These are phyloP conservation scores for Saccharomycopsis olivae DNA, from an alignment of 805 yeast species.

Conservation along the genomic window DNA sequence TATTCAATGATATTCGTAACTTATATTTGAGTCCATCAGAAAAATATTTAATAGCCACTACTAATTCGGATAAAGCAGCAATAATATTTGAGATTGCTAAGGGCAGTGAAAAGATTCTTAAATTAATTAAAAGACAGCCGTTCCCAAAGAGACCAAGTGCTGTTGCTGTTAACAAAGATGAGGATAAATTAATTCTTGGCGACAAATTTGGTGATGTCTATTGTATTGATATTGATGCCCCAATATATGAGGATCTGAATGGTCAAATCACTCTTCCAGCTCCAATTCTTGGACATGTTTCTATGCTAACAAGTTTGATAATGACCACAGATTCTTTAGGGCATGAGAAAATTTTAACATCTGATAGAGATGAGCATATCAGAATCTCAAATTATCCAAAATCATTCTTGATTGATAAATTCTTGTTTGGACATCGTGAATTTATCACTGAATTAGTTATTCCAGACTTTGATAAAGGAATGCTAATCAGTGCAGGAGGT, in stretches of 20 bases:
- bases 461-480: conserved; percentile 38
- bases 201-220: conserved; percentile 97
- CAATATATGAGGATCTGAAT: conserved; percentile 24
- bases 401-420: conserved; percentile 65
- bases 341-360: conserved; percentile 47
- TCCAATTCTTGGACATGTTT: conserved; percentile 91
- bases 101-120: conserved; percentile 29
- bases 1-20: conserved; percentile 58
- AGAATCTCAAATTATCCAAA: conserved; percentile 74
- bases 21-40: conserved; percentile 45
- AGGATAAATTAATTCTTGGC: conserved; percentile 51
- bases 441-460: conserved; percentile 61
- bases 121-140: conserved; percentile 54
- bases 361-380: conserved; percentile 96
- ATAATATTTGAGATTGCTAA: conserved; percentile 40
- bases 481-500: conserved; percentile 84
- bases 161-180: conserved; percentile 45
- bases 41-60: conserved; percentile 49
- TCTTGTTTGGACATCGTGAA: conserved; percentile 79
- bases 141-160: conserved; percentile 94
- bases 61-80: conserved; percentile 78
- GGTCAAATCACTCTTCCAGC: conserved; percentile 40
- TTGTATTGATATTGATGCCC: conserved; percentile 34
- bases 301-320: conserved; percentile 79
- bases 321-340: conserved; percentile 29